Percentiles rank a stretch among this genome's conserved stretches.
Conservation (phyloP, 352 stramenopile species). For the Pythium sp. region DNA sequence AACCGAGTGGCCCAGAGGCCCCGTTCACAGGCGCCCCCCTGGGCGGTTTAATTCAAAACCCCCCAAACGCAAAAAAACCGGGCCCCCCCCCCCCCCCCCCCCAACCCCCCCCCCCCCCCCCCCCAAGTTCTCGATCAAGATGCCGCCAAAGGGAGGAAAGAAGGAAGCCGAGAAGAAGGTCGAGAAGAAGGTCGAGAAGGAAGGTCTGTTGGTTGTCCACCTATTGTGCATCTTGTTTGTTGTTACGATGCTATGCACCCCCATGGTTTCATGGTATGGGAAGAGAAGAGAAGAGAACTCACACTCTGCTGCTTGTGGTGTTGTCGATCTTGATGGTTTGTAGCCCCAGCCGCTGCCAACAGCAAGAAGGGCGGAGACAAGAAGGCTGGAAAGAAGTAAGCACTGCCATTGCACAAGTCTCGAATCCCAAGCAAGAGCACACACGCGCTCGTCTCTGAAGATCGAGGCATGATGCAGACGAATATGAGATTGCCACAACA, state of each 20-base stretch:
- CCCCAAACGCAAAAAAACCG: no score
- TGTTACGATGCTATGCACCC: not conserved
- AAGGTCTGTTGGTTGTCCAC: constrained; percentile 11
- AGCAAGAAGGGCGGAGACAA: constrained; percentile 37
- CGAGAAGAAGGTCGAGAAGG: constrained; percentile 27
- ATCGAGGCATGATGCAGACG: not conserved
- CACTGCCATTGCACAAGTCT: not conserved
- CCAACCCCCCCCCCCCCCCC: no score
- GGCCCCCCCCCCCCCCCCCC: no score
- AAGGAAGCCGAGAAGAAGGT: constrained; percentile 25
- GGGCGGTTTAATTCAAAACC: no score
- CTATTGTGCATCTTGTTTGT: no score
- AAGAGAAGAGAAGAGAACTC: no score
- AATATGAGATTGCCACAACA: constrained; percentile 8
- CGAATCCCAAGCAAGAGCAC: not conserved
- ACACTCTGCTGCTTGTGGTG: not conserved
- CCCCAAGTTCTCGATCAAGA: constrained; percentile 4
- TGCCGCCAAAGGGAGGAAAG: constrained; percentile 19
- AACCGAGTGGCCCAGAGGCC: no score
- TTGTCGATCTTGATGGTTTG: not conserved
- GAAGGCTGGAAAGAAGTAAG: constrained; percentile 44
- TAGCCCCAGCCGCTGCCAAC: constrained; percentile 8
- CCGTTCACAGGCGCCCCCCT: no score
- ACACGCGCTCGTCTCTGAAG: not conserved
- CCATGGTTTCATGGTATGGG: not conserved